Evolutionary conservation across 805 yeast genomes (phyloP).

Genomic region (Yarrowia bubula): DNA sequence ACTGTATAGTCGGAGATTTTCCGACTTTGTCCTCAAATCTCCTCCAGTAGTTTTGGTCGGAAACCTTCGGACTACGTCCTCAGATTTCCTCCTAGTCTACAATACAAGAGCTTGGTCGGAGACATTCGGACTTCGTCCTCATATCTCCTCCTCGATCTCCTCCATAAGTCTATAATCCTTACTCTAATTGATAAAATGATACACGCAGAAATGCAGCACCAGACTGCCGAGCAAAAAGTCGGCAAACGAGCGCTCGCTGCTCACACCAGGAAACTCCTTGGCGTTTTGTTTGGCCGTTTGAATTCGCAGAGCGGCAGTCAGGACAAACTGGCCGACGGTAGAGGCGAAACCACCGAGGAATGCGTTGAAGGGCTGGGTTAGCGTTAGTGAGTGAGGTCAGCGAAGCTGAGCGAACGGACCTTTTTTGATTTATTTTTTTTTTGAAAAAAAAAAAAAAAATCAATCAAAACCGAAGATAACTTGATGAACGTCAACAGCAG

Average conservation of each 20-base stretch:
- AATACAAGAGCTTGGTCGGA: no score
- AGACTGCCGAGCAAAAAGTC: slow-evolving; percentile 87
- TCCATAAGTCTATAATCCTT: neutral
- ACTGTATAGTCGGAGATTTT: no score
- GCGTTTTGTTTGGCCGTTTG: slow-evolving; percentile 52
- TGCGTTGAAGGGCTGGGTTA: slow-evolving; percentile 80
- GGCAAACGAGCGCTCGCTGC: slow-evolving; percentile 70
- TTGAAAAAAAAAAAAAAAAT: no score
- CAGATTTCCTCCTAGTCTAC: no score
- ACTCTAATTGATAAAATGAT: slow-evolving; percentile 80
- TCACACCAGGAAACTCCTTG: slow-evolving; percentile 44
- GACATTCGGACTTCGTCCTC: no score
- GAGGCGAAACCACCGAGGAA: slow-evolving; percentile 88
- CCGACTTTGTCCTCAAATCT: no score
- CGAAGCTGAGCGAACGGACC: neutral
- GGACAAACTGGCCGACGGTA: slow-evolving; percentile 94
- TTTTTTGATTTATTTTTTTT: no score
- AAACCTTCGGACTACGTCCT: no score
- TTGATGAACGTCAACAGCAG: no score
- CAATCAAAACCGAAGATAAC: no score
- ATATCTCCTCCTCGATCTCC: no score
- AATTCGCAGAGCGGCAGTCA: slow-evolving; percentile 67
- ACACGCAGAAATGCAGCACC: slow-evolving; percentile 80
- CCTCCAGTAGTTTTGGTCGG: no score
- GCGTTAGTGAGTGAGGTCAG: neutral